A percentile compares a stretch with the other conserved stretches of the same genome.
Evolutionary conservation across 495 filamentous ascomycete genomes (phyloP).

Genomic region (Astrocystis sublimbata): DNA sequence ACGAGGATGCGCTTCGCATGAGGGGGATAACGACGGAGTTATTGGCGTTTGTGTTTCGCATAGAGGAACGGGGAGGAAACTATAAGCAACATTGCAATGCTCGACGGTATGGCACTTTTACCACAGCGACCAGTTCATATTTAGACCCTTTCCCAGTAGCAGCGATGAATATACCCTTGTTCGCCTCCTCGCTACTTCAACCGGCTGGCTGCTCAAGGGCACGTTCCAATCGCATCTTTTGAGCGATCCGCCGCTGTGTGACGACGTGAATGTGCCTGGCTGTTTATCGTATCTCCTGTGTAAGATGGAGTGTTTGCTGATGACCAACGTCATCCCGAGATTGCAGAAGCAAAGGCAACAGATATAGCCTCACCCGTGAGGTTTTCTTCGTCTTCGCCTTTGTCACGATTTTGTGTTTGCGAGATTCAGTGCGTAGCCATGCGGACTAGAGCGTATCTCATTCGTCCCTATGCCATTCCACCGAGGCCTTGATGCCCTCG

Average conservation of each 20-base stretch:
- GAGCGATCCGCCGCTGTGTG: neutral
- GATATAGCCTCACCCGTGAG: neutral
- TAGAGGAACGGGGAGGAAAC: conserved; percentile 19
- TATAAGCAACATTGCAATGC: conserved; percentile 26
- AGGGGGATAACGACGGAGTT: conserved; percentile 17
- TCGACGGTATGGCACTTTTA: conserved; percentile 3
- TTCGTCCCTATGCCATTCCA: conserved; percentile 48
- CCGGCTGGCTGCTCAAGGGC: neutral
- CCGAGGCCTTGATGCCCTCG: conserved; percentile 53
- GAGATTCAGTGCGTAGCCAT: neutral
- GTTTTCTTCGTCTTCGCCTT: neutral
- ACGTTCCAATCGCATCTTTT: neutral
- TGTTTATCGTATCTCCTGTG: neutral
- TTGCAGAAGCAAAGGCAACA: neutral
- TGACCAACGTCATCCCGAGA: conserved; percentile 22
- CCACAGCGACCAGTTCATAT: conserved; percentile 8
- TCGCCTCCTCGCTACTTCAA: neutral
- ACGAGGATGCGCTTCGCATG: neutral
- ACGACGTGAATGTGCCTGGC: neutral
- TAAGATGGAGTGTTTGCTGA: neutral
- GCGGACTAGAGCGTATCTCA: conserved; percentile 6
- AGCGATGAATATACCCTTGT: conserved; percentile 28
- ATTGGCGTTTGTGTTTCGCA: conserved; percentile 23
- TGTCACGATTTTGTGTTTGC: too few species aligned
- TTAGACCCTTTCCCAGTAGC: conserved; percentile 18